Evolutionary conservation across 163 green algal species (phyloP).

Genomic region (Volvox carteri): DNA sequence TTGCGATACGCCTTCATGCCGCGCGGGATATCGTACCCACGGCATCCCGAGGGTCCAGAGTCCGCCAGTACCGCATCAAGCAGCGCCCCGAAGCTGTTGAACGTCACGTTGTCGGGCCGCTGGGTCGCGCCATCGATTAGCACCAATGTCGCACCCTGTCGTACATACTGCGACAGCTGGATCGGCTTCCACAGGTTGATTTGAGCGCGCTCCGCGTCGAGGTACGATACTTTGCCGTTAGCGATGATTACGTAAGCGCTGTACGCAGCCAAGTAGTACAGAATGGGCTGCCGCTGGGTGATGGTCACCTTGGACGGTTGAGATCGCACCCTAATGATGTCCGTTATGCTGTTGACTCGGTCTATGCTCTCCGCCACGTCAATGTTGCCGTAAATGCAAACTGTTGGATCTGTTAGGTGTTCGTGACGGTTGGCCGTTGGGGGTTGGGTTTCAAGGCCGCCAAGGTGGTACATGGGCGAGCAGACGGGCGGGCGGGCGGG

Average conservation of each 20-base stretch:
- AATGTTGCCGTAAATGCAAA: constrained; percentile 13
- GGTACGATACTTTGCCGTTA: constrained; percentile 20
- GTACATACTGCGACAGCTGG: constrained; percentile 19
- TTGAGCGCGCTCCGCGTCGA: neutral
- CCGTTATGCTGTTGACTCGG: neutral
- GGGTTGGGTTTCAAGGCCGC: neutral
- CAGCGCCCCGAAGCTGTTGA: constrained; percentile 22
- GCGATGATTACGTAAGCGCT: constrained; percentile 38
- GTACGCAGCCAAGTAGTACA: neutral
- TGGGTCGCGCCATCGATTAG: constrained; percentile 15
- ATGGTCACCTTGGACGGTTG: neutral
- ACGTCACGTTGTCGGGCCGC: neutral
- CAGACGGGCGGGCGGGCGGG: too few relatives aligned
- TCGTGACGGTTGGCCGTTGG: too few relatives aligned
- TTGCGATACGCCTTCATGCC: neutral
- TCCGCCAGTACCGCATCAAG: neutral
- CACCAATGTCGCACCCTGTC: neutral
- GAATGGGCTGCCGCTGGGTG: constrained; percentile 1
- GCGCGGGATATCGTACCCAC: neutral
- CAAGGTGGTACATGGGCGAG: too few relatives aligned
- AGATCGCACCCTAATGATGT: neutral
- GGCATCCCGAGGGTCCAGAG: neutral
- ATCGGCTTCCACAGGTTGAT: constrained; percentile 45
- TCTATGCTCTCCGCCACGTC: neutral
- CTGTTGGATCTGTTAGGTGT: constrained; percentile 10